A percentile compares a stretch with the other conserved stretches of the same genome.
Evolutionary conservation across 805 yeast genomes (phyloP).

Genomic region (Lachancea cidri): DNA sequence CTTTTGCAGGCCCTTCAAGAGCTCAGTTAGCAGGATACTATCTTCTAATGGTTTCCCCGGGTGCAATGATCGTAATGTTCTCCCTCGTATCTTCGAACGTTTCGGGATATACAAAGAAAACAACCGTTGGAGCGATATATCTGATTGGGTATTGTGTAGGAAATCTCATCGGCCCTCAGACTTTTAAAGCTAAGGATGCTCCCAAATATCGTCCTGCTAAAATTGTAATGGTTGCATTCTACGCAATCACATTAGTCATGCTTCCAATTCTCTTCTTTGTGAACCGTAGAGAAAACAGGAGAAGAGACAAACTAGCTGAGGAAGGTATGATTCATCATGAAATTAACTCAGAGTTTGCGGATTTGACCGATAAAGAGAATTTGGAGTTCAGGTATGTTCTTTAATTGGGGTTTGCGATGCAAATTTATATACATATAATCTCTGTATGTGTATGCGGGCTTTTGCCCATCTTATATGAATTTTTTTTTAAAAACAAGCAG

Average conservation of each 20-base stretch:
- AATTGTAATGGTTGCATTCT: conserved; percentile 44
- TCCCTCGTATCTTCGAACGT: conserved; percentile 17
- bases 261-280: conserved; percentile 34
- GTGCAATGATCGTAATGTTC: conserved; percentile 25
- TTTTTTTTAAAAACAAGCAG: no score
- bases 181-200: conserved; percentile 39
- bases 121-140: conserved; percentile 35
- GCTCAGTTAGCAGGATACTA: conserved; percentile 32
- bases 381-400: conserved; percentile 34
- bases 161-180: conserved; percentile 38
- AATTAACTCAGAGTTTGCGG: conserved; percentile 39
- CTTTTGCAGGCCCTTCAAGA: no score
- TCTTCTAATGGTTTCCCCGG: conserved; percentile 26
- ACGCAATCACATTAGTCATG: conserved; percentile 27
- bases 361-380: conserved; percentile 42
- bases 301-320: no score
- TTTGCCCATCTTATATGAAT: no score
- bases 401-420: no score
- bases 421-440: no score
- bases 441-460: no score
- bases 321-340: not conserved
- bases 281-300: conserved; percentile 34
- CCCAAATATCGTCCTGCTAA: conserved; percentile 44
- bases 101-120: conserved; percentile 43
- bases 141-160: conserved; percentile 38